Base-by-base conservation (phyloP, 768 basidiomycete genomes). In the Psilocybe cyanescens region DNA sequence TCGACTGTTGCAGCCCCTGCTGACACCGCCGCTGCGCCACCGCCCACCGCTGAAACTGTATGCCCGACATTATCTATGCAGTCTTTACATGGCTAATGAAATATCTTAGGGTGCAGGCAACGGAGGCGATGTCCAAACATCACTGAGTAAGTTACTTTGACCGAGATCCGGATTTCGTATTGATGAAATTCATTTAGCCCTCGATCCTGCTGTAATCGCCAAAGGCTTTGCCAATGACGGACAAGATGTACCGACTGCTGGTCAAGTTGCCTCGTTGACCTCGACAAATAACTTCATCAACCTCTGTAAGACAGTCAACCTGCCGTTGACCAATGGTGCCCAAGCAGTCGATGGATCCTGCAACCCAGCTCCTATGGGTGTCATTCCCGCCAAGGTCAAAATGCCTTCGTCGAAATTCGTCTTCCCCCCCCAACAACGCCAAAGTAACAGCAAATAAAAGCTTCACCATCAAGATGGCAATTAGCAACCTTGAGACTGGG, bases 241-340 rank as follows among this genome's bases (percentile, higher is more conserved):
- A n/a, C 81, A 83, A 71, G 74, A 74, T 50, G 67, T 70, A 3
- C 79, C 81, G 3, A 67, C 68, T 12, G 71, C 70, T 31, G 80
- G 84, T 50, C 84, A 86, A 72, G 81, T 82, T 59, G 77, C 83
- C 1, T 86, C 84, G 3, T 68, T 82, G 55, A 84, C 84, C 1
- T 85, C 83, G 28, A 77, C 74, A n/a, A 87, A 89, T 76, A 89
- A 89, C 77, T 89, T 85, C 70, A 83, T 85, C 76, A 84, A 86
- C 76, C 82, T 82, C 67, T 88, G 85, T 68, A 67, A 76, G 53
- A 80, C 78, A 5, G 72, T 75, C 16, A 71, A 80, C 58, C 71
- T 80, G 49, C 81, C 82, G 7, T 72, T 88, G 65, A 87, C 86
- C 39, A 75, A 88, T 70, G 86, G 86, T 24, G 65, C 77, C 57